Percentiles rank a stretch among this genome's conserved stretches.
Evolutionary conservation across 371 early-diverging fungal genomes (phyloP).

Genomic region (Mortierella sp.): DNA sequence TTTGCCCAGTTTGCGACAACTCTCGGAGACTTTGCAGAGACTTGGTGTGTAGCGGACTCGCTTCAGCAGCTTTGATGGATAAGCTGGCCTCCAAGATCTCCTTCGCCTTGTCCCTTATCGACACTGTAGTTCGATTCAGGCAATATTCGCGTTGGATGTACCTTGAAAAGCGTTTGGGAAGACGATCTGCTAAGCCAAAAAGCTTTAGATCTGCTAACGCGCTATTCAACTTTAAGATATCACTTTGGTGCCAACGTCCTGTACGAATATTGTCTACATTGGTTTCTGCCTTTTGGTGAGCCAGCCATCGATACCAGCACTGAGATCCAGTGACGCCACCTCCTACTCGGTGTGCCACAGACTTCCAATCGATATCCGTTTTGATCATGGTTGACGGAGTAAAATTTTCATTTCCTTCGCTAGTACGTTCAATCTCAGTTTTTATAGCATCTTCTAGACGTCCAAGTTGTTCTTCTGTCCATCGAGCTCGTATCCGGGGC

Average conservation of each 20-base stretch:
- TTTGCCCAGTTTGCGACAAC: too few species aligned
- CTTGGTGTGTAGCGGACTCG: too few species aligned
- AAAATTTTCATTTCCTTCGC: too few species aligned
- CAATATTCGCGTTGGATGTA: neutral
- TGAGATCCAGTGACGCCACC: slow-evolving; percentile 5
- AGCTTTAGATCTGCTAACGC: neutral
- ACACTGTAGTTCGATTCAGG: neutral
- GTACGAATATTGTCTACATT: too few species aligned
- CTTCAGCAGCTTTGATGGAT: too few species aligned
- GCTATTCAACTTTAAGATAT: neutral
- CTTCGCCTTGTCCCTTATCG: neutral
- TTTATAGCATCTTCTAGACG: slow-evolving; percentile 5
- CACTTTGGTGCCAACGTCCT: neutral
- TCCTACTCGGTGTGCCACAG: neutral
- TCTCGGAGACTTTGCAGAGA: too few species aligned
- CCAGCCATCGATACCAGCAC: slow-evolving; percentile 11
- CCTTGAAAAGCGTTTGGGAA: neutral
- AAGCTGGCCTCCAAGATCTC: neutral
- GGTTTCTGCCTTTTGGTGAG: too few species aligned
- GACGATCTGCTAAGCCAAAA: neutral
- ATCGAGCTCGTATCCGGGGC: slow-evolving; percentile 1
- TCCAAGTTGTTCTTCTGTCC: slow-evolving; percentile 9
- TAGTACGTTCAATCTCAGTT: too few species aligned
- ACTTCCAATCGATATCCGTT: neutral
- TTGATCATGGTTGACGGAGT: too few species aligned